Conservation (phyloP, 257 asterid species). For the Hygrophila difformis region DNA sequence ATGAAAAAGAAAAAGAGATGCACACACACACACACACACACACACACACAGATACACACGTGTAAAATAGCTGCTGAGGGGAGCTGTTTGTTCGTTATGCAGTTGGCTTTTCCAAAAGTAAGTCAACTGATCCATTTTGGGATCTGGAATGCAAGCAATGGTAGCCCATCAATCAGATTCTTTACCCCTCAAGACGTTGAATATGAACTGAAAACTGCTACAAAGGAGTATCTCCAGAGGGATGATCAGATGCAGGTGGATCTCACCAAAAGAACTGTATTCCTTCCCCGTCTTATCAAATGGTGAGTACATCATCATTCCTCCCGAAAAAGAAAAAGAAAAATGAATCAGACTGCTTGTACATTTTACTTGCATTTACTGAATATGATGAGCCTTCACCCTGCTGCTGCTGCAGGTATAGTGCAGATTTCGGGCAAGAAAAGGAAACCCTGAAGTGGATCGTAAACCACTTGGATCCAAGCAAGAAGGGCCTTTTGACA, state of each 20-base stretch:
- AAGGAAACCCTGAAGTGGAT: constrained; percentile 69
- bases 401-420: constrained; percentile 48
- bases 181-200: constrained; percentile 49
- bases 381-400: background rate
- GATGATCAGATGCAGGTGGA: constrained; percentile 74
- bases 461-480: constrained; percentile 60
- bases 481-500: constrained; percentile 75
- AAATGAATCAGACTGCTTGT: no score
- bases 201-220: constrained; percentile 60
- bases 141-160: constrained; percentile 68
- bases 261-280: constrained; percentile 67
- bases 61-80: no score
- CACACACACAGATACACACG: no score
- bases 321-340: background rate
- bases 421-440: constrained; percentile 79
- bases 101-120: constrained; percentile 56
- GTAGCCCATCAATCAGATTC: constrained; percentile 73
- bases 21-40: no score
- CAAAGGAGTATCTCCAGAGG: constrained; percentile 70
- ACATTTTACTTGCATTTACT: background rate
- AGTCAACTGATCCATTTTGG: constrained; percentile 72
- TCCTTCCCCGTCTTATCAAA: constrained; percentile 53
- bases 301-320: constrained; percentile 60
- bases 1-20: no score
- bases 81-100: constrained; percentile 14